These are phyloP conservation scores for Gossypium trilobum DNA, from an alignment of 441 rosid species.

Conservation along the genomic window DNA sequence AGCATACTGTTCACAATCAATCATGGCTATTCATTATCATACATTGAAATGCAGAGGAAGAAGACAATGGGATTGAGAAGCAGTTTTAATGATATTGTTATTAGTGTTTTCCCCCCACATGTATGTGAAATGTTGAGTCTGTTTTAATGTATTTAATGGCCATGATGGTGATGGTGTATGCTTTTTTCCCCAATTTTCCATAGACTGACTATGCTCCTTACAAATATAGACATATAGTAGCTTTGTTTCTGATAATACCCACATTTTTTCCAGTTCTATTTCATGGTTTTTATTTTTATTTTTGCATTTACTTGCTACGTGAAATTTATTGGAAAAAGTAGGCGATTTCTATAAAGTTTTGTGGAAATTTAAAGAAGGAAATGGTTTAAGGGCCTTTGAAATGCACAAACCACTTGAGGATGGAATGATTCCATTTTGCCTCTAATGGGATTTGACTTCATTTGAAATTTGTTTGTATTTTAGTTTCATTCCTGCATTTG, in stretches of 20 bases:
- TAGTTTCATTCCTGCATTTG: neutral
- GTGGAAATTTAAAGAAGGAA: neutral
- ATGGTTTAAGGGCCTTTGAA: neutral
- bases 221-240: slow-evolving; percentile 18
- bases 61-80: slow-evolving; percentile 13
- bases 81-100: slow-evolving; percentile 14
- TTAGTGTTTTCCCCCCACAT: neutral
- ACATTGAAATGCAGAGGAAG: slow-evolving; percentile 17
- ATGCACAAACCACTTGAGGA: neutral
- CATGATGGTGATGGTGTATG: slow-evolving; percentile 24
- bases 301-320: neutral
- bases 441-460: neutral
- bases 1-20: slow-evolving; percentile 17
- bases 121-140: slow-evolving; percentile 12
- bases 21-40: slow-evolving; percentile 13
- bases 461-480: neutral
- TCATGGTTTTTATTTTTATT: slow-evolving; percentile 4
- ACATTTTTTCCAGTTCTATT: neutral
- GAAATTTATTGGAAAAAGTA: neutral
- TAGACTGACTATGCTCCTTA: slow-evolving; percentile 20
- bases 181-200: slow-evolving; percentile 22
- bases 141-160: slow-evolving; percentile 11
- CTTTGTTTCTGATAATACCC: slow-evolving; percentile 13
- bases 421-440: neutral
- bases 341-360: neutral